Evolutionary conservation across 805 yeast genomes (phyloP), one percentile per base, ranked within the genome.

Genomic region (Saccharomycopsis fibuligera): DNA sequence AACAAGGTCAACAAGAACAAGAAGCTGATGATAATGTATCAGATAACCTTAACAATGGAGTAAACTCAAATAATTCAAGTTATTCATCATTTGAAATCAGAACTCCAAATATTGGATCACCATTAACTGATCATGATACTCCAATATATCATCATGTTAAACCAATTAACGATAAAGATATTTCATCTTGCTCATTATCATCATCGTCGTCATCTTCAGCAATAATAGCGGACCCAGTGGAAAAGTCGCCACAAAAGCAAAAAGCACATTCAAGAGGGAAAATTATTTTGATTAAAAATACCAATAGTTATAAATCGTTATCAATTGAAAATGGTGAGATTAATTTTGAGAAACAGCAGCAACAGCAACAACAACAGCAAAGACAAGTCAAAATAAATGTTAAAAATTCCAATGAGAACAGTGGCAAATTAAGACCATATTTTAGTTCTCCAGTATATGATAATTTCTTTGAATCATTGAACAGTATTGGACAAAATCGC

Each of bases 241-340:
- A n/a, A n/a, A n/a, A n/a, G n/a, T n/a, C n/a, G n/a, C 12, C 8
- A 36, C 17, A 10, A 2, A 39, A 2, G 42, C 14, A 10, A 39
- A 33, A 44, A 44, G 23, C 31, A 45, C 6, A 8, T n/a, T n/a
- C n/a, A n/a, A n/a, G n/a, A n/a, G n/a, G 23, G 9, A 49, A 49
- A 29, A 49, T 49, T 29, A 49, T 49, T 29, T 29, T 49, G 2
- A 49, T 49, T 24, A 45, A 29, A 12, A 49, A 49, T 29, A 49
- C 49, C 27, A 49, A 49, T 24, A 44, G 49, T 29, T 45, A 31
- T 22, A 40, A 38, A 24, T 43, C 44, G 10, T 31, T 49, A n/a
- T 10, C 30, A 8, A 41, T 46, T 24, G 42, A 24, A 6, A 8
- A 16, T 8, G 6, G 19, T n/a, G 41, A 16, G n/a, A 10, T 17